Percentiles rank a stretch among this genome's conserved stretches.
These are phyloP conservation scores for Brassica hybrid DNA, from an alignment of 441 rosid species.

Conservation along the genomic window DNA sequence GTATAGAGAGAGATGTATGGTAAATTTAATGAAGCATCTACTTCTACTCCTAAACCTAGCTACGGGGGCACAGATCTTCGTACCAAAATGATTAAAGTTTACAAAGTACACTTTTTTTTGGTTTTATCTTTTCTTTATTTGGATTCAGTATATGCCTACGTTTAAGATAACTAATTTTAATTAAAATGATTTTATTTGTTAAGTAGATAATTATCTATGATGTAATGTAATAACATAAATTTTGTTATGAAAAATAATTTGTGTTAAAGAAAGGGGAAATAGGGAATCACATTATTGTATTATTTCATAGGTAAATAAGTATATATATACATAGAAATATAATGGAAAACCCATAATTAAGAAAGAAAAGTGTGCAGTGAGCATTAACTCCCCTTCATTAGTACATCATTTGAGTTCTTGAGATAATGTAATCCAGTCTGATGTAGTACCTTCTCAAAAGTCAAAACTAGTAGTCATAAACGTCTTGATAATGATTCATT, in stretches of 20 bases:
- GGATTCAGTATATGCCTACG: background rate
- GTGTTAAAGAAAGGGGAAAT: background rate
- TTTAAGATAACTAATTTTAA: no score
- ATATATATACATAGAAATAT: no score
- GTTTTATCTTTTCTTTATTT: background rate
- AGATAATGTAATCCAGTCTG: background rate
- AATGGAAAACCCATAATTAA: no score
- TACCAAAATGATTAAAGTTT: constrained; percentile 39
- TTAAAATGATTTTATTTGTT: no score
- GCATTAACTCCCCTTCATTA: background rate
- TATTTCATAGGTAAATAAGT: no score
- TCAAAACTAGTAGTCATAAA: background rate
- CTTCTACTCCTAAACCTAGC: constrained; percentile 36
- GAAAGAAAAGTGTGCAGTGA: no score
- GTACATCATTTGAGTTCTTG: background rate
- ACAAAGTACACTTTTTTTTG: constrained; percentile 19
- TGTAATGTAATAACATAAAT: background rate
- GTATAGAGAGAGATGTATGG: constrained; percentile 41
- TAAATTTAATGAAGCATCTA: constrained; percentile 45
- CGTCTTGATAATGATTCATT: no score
- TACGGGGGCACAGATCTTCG: constrained; percentile 42
- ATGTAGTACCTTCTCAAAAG: background rate
- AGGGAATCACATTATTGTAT: no score
- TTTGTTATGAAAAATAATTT: no score
- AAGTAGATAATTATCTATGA: background rate